These are phyloP conservation scores for Penicillium hordei DNA, from an alignment of 2,329 filamentous ascomycete species.

Conservation along the genomic window DNA sequence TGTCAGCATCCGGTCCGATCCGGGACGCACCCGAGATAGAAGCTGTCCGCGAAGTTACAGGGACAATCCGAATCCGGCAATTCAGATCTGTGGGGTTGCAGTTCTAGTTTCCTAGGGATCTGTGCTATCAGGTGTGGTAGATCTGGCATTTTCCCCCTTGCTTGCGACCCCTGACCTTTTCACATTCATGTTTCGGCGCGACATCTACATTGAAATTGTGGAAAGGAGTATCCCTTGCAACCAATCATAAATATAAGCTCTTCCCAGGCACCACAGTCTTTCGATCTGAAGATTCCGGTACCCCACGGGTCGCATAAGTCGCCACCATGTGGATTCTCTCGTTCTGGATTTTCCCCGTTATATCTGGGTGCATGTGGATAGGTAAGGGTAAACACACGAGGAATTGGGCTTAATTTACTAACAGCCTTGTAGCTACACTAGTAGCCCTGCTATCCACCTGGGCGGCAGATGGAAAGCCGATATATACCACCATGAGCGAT, in stretches of 20 bases:
- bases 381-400: slow-evolving; percentile 1
- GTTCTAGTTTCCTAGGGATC: background rate
- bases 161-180: background rate
- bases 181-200: background rate
- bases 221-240: background rate
- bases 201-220: background rate
- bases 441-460: slow-evolving; percentile 8
- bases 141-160: slow-evolving; percentile 1
- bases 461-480: slow-evolving; percentile 11
- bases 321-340: slow-evolving; percentile 13
- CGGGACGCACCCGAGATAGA: background rate
- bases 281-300: background rate
- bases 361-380: slow-evolving; percentile 14
- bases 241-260: background rate
- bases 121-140: background rate
- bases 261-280: background rate
- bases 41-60: background rate
- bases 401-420: background rate
- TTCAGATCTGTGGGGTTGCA: slow-evolving; percentile 1
- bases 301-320: background rate
- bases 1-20: slow-evolving; percentile 2
- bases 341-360: slow-evolving; percentile 11
- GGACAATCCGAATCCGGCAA: background rate
- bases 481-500: slow-evolving; percentile 4
- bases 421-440: slow-evolving; percentile 3